A percentile compares a stretch with the other conserved stretches of the same genome.
These are phyloP conservation scores for Populus simonii DNA, from an alignment of 345 rosid species.

Conservation along the genomic window DNA sequence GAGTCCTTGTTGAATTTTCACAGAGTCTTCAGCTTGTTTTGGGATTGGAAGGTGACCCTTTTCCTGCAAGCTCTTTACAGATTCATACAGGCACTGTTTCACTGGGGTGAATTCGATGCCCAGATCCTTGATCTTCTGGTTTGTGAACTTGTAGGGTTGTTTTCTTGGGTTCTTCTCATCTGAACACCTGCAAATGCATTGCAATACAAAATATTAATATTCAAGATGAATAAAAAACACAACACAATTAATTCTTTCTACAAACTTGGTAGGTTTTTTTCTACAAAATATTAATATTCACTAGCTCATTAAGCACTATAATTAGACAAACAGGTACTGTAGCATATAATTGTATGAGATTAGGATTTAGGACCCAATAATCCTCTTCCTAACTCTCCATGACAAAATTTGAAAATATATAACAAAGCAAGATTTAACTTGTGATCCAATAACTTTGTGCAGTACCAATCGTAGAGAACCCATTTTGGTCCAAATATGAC, in stretches of 20 bases:
- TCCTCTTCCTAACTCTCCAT: neutral
- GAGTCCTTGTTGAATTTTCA: constrained; percentile 16
- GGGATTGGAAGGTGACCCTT: constrained; percentile 77
- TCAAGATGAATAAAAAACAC: neutral
- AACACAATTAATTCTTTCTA: no score
- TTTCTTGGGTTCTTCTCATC: constrained; percentile 88
- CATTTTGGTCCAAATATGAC: neutral
- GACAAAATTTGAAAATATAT: neutral
- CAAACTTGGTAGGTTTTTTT: no score
- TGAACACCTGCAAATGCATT: constrained; percentile 55
- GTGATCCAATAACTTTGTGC: neutral
- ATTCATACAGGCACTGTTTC: constrained; percentile 76
- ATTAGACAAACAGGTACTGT: no score
- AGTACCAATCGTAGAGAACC: neutral
- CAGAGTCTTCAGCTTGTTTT: constrained; percentile 31
- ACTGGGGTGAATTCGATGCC: constrained; percentile 81
- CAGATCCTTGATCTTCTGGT: constrained; percentile 71
- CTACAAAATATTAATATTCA: no score
- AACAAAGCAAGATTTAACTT: neutral
- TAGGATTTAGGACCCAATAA: neutral
- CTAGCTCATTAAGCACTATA: no score
- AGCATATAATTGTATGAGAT: neutral
- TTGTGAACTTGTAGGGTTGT: constrained; percentile 74
- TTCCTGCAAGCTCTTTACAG: constrained; percentile 87
- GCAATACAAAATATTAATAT: neutral